Percentiles rank a stretch among this genome's conserved stretches.
These are phyloP conservation scores for Echeveria elegans DNA, from an alignment of 164 flowering plant genomes.

Conservation along the genomic window DNA sequence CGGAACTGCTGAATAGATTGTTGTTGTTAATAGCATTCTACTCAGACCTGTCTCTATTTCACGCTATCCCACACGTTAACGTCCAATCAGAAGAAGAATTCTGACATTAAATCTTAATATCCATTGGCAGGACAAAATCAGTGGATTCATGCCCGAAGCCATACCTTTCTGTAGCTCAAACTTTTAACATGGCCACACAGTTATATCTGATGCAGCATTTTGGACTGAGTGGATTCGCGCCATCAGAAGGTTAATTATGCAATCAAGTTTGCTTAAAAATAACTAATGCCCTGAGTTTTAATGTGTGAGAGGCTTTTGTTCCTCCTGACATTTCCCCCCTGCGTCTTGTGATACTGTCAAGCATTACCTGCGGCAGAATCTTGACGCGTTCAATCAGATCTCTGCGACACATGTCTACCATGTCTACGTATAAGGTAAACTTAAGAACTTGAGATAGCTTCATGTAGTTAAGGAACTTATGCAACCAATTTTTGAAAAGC, in stretches of 20 bases:
- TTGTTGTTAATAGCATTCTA: neutral
- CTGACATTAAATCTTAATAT: constrained; percentile 28
- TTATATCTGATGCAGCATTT: constrained; percentile 33
- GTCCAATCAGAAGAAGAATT: constrained; percentile 21
- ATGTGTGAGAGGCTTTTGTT: neutral
- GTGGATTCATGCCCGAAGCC: constrained; percentile 50
- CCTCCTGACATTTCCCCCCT: neutral
- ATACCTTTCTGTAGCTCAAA: constrained; percentile 29
- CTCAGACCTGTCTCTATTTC: neutral
- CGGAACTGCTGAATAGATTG: constrained; percentile 1
- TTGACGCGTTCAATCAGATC: constrained; percentile 53
- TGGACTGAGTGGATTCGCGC: constrained; percentile 24
- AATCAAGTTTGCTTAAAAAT: neutral
- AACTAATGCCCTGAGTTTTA: neutral
- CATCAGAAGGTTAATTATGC: constrained; percentile 52
- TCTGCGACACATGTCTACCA: constrained; percentile 40
- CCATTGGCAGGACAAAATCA: constrained; percentile 65
- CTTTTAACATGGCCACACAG: constrained; percentile 30
- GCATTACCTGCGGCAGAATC: constrained; percentile 72
- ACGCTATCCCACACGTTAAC: neutral
- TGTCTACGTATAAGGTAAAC: constrained; percentile 43
- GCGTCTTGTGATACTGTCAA: constrained; percentile 35
- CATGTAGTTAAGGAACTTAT: neutral
- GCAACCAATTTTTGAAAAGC: constrained; percentile 12
- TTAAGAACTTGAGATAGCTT: neutral